Base-by-base conservation (phyloP, 768 basidiomycete genomes). In the Rossbeevera mucosa region DNA sequence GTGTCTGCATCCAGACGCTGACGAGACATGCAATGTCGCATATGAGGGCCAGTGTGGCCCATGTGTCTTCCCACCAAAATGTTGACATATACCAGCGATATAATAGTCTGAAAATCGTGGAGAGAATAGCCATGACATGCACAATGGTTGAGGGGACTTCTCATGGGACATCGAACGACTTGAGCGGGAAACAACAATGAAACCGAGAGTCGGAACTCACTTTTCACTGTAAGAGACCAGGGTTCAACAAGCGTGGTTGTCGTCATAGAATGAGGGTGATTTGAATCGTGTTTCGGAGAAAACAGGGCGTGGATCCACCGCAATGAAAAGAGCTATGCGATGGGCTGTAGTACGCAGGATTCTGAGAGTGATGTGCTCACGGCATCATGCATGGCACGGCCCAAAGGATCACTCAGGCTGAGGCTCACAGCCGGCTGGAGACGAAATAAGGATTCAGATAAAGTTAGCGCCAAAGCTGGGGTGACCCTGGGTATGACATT, bases 61-160 rank as follows among this genome's bases (percentile, higher is more conserved):
- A 68, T 28, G 53, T 38, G 29, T 66, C 65, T 21, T 66, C 65
- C 65, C 65, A 68, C 53, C 59, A 57, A 50, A 64, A 59, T 22
- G 24, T 57, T 14, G 51, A 49, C 24, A 57, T 46, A 36, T 29
- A 38, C 48, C 53, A 62, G 38, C 66, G 66, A 40, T 68, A 57
- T 14, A 51, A 20, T 7, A 66, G 51, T 40, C 65, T 56, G 22
- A 58, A 51, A 3, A 38, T 24, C 6, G 65, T 66, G 13, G 43
- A n/a, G 14, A 55, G 26, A 13, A 68, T 66, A 21, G 56, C 61
- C 3, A 63, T 13, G 13, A 12, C 28, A 42, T 66, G 59, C 6
- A 22, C 44, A 36, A 51, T 6, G 9, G 63, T 63, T 21, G 61
- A 45, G 20, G 61, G 49, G 30, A 54, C 61, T 62, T 56, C 31